A percentile compares a stretch with the other conserved stretches of the same genome.
phyloP scores from a whole-genome alignment of 1,139 yeast genomes.

The Blastobotrys capitulatus region DNA sequence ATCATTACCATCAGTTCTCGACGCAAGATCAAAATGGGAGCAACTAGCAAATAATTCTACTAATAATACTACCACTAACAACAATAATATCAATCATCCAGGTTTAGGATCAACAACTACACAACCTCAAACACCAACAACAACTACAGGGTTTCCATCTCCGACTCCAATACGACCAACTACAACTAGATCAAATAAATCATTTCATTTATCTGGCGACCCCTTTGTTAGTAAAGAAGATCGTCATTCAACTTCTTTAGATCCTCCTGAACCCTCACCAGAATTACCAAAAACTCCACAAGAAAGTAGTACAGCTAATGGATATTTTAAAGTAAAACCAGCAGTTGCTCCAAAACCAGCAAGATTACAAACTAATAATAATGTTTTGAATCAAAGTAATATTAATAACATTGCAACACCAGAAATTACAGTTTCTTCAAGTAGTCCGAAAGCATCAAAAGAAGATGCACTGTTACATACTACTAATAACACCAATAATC shows the following conservation, averaged over 20 bases:
- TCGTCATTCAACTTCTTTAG: neutral
- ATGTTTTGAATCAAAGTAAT: neutral
- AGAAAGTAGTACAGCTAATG: neutral
- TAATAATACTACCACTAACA: neutral
- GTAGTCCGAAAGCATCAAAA: neutral
- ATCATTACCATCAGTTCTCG: constrained; percentile 26
- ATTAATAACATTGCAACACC: constrained; percentile 3
- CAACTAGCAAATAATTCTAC: constrained; percentile 17
- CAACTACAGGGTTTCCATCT: neutral
- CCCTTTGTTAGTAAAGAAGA: neutral
- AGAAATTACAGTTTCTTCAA: constrained; percentile 9
- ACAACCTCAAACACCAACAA: neutral
- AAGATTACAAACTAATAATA: constrained; percentile 5
- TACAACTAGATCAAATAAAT: neutral
- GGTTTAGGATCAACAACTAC: too few relatives aligned
- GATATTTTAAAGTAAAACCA: constrained; percentile 10
- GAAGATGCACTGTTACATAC: too few relatives aligned
- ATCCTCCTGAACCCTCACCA: constrained; percentile 1
- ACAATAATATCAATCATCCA: neutral
- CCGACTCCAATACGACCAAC: neutral
- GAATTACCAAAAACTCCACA: neutral
- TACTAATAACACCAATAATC: too few relatives aligned
- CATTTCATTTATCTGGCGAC: neutral
- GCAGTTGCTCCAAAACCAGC: constrained; percentile 17
- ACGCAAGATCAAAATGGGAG: constrained; percentile 26